These are phyloP conservation scores for Blastobotrys ciferrii DNA, from an alignment of 1,139 yeast species.

Conservation along the genomic window DNA sequence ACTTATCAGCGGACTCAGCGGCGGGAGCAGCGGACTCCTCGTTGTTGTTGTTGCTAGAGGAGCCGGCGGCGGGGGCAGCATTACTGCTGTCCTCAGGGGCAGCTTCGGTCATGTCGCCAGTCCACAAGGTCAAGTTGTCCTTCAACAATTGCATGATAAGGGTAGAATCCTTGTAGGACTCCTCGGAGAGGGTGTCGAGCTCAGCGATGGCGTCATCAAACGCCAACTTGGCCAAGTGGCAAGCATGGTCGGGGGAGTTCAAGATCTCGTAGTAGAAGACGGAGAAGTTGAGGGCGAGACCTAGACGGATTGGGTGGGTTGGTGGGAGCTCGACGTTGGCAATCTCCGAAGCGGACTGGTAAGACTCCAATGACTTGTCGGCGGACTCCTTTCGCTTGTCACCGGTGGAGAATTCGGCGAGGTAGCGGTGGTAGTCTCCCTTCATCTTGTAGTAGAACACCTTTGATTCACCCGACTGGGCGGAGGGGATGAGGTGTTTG, in stretches of 20 bases:
- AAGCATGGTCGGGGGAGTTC: conserved; percentile 97
- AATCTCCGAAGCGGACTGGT: conserved; percentile 92
- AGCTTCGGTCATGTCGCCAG: conserved; percentile 90
- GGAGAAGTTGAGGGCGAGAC: conserved; percentile 95
- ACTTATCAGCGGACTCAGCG: conserved; percentile 14
- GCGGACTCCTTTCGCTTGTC: conserved; percentile 94
- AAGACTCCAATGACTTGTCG: conserved; percentile 88
- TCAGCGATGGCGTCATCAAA: conserved; percentile 99
- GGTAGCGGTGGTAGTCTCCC: conserved; percentile 99
- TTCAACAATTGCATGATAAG: conserved; percentile 97
- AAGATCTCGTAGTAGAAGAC: conserved; percentile 97
- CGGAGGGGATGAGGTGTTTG: conserved; percentile 87
- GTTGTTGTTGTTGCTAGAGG: conserved; percentile 12
- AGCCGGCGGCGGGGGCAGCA: conserved; percentile 10
- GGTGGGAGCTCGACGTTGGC: conserved; percentile 97
- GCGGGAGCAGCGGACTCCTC: conserved; percentile 16
- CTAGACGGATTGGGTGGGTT: conserved; percentile 97
- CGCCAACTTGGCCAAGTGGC: conserved; percentile 98
- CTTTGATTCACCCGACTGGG: conserved; percentile 95
- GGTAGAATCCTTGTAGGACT: conserved; percentile 96
- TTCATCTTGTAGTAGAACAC: conserved; percentile 99
- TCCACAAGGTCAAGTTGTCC: conserved; percentile 98
- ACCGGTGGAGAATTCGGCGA: conserved; percentile 92
- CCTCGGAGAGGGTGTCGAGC: conserved; percentile 95
- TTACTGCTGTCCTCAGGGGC: conserved; percentile 49